Evolutionary conservation across 345 rosid species (phyloP), one percentile per base, ranked within the genome.

Genomic region (Eucalyptus cloeziana): DNA sequence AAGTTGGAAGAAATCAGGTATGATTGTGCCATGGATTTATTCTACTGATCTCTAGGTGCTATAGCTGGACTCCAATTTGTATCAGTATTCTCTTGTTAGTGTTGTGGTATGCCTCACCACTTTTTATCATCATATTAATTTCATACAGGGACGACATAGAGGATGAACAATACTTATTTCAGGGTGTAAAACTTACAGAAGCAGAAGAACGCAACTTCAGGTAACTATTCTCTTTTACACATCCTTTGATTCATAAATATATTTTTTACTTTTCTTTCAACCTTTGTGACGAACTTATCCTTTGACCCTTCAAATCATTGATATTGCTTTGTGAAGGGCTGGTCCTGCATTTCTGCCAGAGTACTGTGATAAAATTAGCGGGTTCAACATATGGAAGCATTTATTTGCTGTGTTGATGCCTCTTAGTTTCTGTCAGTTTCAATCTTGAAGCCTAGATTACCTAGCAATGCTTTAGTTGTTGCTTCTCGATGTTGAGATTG

Each of bases 1-100:
- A 97, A 97, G 92, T 91, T 97, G 92, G 99, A 97, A 83, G 99
- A 97, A 93, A 93, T 97, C 87, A 94, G 95, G 99, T 97, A 93
- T 86, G 49, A 49, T 69, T 47, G 86, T 33, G 49, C 50, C 27
- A 13, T 24, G 40, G 51, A 45, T 27, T 87, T 64, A 76, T 40
- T 76, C 45, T 76, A 76, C 83, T 76, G 47, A 76, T 37, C 45
- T 49, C 87, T 51, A 2, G 83, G 47, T 76, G 83, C 83, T 37
- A 76, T 44, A 76, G 47, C 83, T 37, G 43, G 83, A 76, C 83
- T 76, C 83, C 83, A 76, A 10, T 37, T 76, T 76, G 27, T 21
- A 44, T 44, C 83, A 76, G 83, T 21, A 8, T 19, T 76, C 45
- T 76, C 14, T 37, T 76, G 83, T 76, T 10, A 76, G 83, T 76